phyloP scores from a whole-genome alignment of 2,329 filamentous ascomycete species.

The Colletotrichum tabaci region DNA sequence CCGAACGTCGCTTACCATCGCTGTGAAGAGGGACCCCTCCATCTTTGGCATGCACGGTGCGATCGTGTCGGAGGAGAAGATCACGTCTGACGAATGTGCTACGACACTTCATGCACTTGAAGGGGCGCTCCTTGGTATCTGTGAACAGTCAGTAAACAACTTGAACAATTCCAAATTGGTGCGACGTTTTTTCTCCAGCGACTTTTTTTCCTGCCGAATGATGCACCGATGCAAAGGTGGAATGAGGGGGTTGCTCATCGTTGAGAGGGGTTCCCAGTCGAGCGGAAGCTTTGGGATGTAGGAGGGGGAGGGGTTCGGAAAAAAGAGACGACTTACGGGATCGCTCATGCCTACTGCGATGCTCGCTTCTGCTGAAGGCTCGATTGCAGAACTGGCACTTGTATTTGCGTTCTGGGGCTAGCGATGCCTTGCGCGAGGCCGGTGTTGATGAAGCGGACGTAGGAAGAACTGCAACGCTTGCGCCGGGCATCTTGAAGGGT shows the following conservation, averaged over 20 bases:
- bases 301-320: slow-evolving; percentile 35
- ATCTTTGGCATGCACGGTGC: slow-evolving; percentile 98
- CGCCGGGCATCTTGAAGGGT: slow-evolving; percentile 76
- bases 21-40: slow-evolving; percentile 94
- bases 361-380: slow-evolving; percentile 97
- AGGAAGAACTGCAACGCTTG: slow-evolving; percentile 75
- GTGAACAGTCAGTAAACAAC: slow-evolving; percentile 48
- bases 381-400: slow-evolving; percentile 99
- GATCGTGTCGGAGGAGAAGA: slow-evolving; percentile 94
- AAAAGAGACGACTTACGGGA: slow-evolving; percentile 82
- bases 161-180: not conserved
- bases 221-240: slow-evolving; percentile 3
- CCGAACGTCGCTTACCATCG: slow-evolving; percentile 89
- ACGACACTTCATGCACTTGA: slow-evolving; percentile 98
- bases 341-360: slow-evolving; percentile 95
- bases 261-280: slow-evolving; percentile 31
- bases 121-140: slow-evolving; percentile 99
- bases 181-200: not conserved
- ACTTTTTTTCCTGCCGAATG: not conserved
- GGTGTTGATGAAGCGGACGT: slow-evolving; percentile 78
- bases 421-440: slow-evolving; percentile 80
- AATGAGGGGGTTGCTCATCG: slow-evolving; percentile 23
- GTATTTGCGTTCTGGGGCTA: slow-evolving; percentile 96
- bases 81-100: slow-evolving; percentile 99
- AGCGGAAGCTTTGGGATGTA: slow-evolving; percentile 28